Conservation (phyloP, 192 early-diverging fungal species). For the Entomortierella beljakovae region DNA sequence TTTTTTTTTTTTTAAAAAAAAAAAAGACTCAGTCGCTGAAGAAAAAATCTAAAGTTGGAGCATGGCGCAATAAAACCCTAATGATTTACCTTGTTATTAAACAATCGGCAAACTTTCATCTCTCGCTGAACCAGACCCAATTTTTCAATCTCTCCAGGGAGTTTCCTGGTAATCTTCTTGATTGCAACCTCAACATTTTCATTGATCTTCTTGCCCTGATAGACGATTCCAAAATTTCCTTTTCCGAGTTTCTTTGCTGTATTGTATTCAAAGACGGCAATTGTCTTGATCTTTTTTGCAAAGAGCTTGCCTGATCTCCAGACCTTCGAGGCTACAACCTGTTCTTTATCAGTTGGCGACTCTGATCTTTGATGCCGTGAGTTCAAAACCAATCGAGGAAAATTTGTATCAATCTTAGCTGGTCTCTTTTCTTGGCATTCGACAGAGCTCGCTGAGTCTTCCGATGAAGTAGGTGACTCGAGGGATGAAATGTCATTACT, state of each 20-base stretch:
- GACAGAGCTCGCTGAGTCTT: neutral
- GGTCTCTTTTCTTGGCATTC: neutral
- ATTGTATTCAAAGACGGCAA: constrained; percentile 44
- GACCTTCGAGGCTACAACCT: constrained; percentile 26
- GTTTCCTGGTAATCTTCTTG: constrained; percentile 44
- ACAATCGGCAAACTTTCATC: constrained; percentile 36
- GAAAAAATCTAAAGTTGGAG: too few species aligned
- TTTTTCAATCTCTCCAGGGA: constrained; percentile 46
- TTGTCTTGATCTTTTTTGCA: constrained; percentile 45
- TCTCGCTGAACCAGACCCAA: constrained; percentile 43
- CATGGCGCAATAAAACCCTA: too few species aligned
- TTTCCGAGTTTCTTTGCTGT: constrained; percentile 41
- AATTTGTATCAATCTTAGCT: constrained; percentile 15
- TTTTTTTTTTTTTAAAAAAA: neutral
- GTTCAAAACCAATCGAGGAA: neutral
- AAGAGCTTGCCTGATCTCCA: constrained; percentile 37
- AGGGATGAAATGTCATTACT: neutral
- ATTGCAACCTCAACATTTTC: constrained; percentile 25
- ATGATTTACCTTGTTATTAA: constrained; percentile 27
- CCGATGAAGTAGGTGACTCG: neutral
- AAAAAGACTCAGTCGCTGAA: too few species aligned
- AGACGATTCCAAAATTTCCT: constrained; percentile 50
- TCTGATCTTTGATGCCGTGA: neutral
- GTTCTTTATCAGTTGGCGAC: neutral
- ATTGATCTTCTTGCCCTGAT: constrained; percentile 30